phyloP scores from a whole-genome alignment of 495 filamentous ascomycete genomes.

The Penicillium lividum region DNA sequence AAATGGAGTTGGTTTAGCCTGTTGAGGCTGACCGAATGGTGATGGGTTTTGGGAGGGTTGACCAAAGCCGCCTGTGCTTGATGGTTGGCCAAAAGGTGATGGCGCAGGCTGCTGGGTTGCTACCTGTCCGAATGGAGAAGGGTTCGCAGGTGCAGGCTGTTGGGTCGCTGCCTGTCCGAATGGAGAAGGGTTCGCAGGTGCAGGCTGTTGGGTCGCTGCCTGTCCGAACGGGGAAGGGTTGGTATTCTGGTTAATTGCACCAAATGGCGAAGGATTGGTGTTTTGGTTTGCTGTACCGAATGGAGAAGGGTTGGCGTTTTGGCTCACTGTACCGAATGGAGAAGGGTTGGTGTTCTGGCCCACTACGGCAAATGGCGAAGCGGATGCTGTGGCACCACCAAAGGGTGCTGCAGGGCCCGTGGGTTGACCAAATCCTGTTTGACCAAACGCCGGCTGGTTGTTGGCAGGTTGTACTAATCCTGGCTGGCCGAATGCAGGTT shows the following conservation, averaged over 20 bases:
- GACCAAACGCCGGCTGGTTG: constrained; percentile 28
- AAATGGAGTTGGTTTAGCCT: constrained; percentile 28
- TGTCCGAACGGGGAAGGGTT: constrained; percentile 13
- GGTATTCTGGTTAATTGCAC: constrained; percentile 5
- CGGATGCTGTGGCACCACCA: constrained; percentile 6
- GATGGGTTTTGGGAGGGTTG: constrained; percentile 22
- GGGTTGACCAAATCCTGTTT: constrained; percentile 39
- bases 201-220: constrained; percentile 19
- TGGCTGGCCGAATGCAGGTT: constrained; percentile 23
- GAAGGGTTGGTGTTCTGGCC: constrained; percentile 6
- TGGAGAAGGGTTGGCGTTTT: constrained; percentile 12
- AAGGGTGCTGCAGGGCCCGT: constrained; percentile 21
- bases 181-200: background rate
- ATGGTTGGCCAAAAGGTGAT: constrained; percentile 22
- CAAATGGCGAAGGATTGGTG: constrained; percentile 24
- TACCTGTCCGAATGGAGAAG: constrained; percentile 7
- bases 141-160: background rate
- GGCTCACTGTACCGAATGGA: constrained; percentile 11
- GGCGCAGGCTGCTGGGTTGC: constrained; percentile 23
- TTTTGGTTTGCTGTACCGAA: constrained; percentile 23
- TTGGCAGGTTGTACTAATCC: constrained; percentile 34
- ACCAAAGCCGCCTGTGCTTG: constrained; percentile 29
- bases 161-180: constrained; percentile 23
- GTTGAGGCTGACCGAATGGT: constrained; percentile 21
- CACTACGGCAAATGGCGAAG: constrained; percentile 12